Conservation (phyloP, 1,139 yeast genomes). For the Kurtzmaniella quercitrusa region DNA sequence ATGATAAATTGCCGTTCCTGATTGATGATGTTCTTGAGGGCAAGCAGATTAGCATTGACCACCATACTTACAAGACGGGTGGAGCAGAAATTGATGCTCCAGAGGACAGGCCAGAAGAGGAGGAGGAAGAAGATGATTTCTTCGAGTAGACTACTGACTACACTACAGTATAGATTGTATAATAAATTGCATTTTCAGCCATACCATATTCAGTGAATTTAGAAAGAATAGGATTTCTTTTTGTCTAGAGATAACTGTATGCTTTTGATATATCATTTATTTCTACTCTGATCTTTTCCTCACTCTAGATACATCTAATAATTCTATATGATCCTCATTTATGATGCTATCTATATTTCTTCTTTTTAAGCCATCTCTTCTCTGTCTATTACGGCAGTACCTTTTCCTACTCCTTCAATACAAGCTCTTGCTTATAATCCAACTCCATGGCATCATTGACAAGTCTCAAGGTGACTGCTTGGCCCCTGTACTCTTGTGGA, state of each 20-base stretch:
- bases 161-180: slow-evolving; percentile 2
- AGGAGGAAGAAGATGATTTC: slow-evolving; percentile 39
- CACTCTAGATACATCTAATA: no score
- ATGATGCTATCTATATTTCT: no score
- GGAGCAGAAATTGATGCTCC: slow-evolving; percentile 42
- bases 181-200: slow-evolving; percentile 2
- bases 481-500: slow-evolving; percentile 39
- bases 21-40: slow-evolving; percentile 57
- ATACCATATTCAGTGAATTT: background rate
- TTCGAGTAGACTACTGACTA: slow-evolving; percentile 25
- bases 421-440: slow-evolving; percentile 21
- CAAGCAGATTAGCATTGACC: slow-evolving; percentile 26
- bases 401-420: slow-evolving; percentile 7
- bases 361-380: no score
- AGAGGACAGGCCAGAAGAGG: slow-evolving; percentile 17
- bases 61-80: slow-evolving; percentile 11
- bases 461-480: slow-evolving; percentile 39
- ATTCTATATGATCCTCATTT: no score
- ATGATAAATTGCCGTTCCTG: slow-evolving; percentile 51
- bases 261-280: no score
- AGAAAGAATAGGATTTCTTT: no score
- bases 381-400: background rate
- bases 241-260: no score
- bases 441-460: slow-evolving; percentile 70
- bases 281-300: no score